A percentile compares a stretch with the other conserved stretches of the same genome.
Conservation (phyloP, 768 basidiomycete genomes). For the Tylopilus intermedius region DNA sequence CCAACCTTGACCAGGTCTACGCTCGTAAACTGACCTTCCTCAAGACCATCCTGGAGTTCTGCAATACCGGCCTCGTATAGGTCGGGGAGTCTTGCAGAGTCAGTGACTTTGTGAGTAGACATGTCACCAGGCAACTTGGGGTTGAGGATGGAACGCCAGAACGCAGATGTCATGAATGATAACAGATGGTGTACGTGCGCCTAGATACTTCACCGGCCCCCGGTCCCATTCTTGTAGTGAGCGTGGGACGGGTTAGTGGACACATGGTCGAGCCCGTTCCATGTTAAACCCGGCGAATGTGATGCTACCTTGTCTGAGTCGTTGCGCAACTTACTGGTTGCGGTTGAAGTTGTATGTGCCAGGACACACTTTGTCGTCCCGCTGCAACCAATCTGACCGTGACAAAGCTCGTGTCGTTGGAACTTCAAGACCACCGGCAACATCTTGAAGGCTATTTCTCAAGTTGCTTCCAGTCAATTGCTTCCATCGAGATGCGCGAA, state of each 20-base stretch:
- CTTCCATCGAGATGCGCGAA: no score
- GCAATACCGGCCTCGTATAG: slow-evolving; percentile 57
- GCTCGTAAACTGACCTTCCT: slow-evolving; percentile 50
- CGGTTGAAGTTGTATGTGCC: no score
- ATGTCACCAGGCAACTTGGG: slow-evolving; percentile 13
- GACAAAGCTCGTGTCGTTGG: no score
- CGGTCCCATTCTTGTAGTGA: background rate
- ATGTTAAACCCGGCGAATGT: background rate
- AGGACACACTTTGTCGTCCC: no score
- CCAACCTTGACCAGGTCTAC: slow-evolving; percentile 58
- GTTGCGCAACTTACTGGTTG: background rate
- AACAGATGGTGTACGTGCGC: background rate
- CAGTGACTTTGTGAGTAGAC: background rate
- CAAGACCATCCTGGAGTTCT: slow-evolving; percentile 52
- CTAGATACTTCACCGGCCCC: background rate
- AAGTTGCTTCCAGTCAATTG: background rate
- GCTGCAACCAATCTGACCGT: no score
- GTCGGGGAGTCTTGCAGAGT: slow-evolving; percentile 41
- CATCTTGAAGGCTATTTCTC: background rate
- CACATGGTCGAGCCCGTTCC: background rate
- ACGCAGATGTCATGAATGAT: background rate
- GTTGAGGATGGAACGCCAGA: background rate
- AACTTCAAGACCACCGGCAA: background rate
- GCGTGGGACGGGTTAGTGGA: background rate
- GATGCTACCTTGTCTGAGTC: background rate